phyloP scores from a whole-genome alignment of 805 yeast species.

The Tetrapisispora taiwanensis region DNA sequence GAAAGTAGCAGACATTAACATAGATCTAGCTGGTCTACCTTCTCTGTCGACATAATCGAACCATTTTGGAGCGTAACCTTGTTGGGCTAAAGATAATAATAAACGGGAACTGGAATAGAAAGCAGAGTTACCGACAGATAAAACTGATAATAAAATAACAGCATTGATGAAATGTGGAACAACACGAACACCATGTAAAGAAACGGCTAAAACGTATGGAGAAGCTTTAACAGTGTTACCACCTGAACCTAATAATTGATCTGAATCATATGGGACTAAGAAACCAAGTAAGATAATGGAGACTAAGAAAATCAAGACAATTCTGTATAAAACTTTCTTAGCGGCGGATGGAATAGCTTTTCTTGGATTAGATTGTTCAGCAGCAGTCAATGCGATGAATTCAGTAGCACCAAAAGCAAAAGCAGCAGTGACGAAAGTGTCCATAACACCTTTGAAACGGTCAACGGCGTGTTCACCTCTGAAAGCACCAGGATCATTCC shows the following conservation, averaged over 20 bases:
- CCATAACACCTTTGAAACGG: slow-evolving; percentile 52
- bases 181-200: slow-evolving; percentile 43
- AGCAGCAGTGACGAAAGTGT: slow-evolving; percentile 58
- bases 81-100: slow-evolving; percentile 44
- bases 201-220: slow-evolving; percentile 67
- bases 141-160: slow-evolving; percentile 51
- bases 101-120: slow-evolving; percentile 41
- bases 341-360: slow-evolving; percentile 55
- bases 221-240: slow-evolving; percentile 49
- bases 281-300: slow-evolving; percentile 46
- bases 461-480: slow-evolving; percentile 32
- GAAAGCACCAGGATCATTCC: slow-evolving; percentile 57
- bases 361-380: slow-evolving; percentile 58
- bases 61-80: slow-evolving; percentile 49
- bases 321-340: slow-evolving; percentile 63
- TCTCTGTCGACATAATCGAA: slow-evolving; percentile 51
- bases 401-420: slow-evolving; percentile 61
- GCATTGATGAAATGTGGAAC: slow-evolving; percentile 58
- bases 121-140: slow-evolving; percentile 50
- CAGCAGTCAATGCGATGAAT: slow-evolving; percentile 56
- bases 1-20: slow-evolving; percentile 38
- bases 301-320: slow-evolving; percentile 46
- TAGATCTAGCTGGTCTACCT: slow-evolving; percentile 55
- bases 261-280: slow-evolving; percentile 49
- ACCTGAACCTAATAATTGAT: slow-evolving; percentile 38